Evolutionary conservation across 768 basidiomycete genomes (phyloP).

Genomic region (Boletus sensibilis): DNA sequence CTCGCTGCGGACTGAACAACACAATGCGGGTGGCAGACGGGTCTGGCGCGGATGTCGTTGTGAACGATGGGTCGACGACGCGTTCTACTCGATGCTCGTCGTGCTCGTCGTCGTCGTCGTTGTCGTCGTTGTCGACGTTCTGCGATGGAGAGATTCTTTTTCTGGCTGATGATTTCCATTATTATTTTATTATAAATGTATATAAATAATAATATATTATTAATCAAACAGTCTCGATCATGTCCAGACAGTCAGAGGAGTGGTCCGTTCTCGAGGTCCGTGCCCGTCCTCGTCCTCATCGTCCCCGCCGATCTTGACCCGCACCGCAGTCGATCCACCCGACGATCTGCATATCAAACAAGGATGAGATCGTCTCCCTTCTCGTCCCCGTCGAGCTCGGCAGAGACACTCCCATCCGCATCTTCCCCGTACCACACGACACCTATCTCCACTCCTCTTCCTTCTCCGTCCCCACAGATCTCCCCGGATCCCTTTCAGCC

Average conservation of each 20-base stretch:
- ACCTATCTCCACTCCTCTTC: constrained; percentile 2
- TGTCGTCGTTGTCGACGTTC: constrained; percentile 26
- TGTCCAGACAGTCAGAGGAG: constrained; percentile 9
- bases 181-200: constrained; percentile 4
- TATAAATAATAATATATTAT: constrained; percentile 4
- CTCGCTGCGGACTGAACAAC: constrained; percentile 1
- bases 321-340: constrained; percentile 70
- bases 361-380: constrained; percentile 31
- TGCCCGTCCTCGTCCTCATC: not conserved
- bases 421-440: constrained; percentile 27
- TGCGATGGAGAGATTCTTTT: constrained; percentile 19
- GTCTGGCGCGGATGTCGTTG: constrained; percentile 5
- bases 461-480: not conserved
- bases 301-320: constrained; percentile 6
- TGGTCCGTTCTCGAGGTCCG: constrained; percentile 29
- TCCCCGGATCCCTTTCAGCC: not conserved
- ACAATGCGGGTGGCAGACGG: not conserved
- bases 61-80: constrained; percentile 13
- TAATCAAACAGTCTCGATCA: constrained; percentile 5
- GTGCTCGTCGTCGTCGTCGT: constrained; percentile 17
- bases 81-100: constrained; percentile 18
- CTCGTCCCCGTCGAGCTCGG: constrained; percentile 67
- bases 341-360: constrained; percentile 54
- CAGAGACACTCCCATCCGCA: constrained; percentile 38
- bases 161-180: constrained; percentile 9